These are phyloP conservation scores for Leptomonas seymouri DNA, from an alignment of 208 protist genomes.

Conservation along the genomic window DNA sequence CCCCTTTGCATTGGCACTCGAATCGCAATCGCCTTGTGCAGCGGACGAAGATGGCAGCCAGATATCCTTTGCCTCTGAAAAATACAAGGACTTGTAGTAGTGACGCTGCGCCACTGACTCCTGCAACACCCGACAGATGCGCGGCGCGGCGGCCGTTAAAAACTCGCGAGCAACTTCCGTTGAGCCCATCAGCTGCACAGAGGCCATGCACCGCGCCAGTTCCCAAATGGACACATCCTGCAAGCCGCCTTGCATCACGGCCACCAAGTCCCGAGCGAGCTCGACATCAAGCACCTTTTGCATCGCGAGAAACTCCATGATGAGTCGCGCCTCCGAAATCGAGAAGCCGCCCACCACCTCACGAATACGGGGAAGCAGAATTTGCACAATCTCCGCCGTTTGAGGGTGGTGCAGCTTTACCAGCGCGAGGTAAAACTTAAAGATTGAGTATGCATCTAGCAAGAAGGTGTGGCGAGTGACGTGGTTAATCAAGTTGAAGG, in stretches of 20 bases:
- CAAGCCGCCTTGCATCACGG: conserved; percentile 37
- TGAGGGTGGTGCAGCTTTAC: conserved; percentile 58
- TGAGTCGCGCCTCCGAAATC: conserved; percentile 39
- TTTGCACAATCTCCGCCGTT: conserved; percentile 49
- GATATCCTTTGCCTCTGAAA: background rate
- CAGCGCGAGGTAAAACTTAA: conserved; percentile 43
- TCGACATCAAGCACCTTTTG: conserved; percentile 35
- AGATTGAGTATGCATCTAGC: conserved; percentile 62
- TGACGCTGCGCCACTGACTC: conserved; percentile 28
- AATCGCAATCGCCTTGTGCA: background rate
- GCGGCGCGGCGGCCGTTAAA: conserved; percentile 35
- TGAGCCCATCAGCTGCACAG: conserved; percentile 24
- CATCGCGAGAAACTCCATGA: conserved; percentile 45
- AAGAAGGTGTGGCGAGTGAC: conserved; percentile 73
- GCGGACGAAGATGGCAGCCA: background rate
- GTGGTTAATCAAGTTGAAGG: conserved; percentile 80
- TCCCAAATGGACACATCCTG: conserved; percentile 34
- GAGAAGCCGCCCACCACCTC: conserved; percentile 61
- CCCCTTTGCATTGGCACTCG: background rate
- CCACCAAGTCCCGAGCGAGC: conserved; percentile 30
- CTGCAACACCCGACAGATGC: conserved; percentile 40
- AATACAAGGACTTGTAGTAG: conserved; percentile 15
- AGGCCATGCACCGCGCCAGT: conserved; percentile 24
- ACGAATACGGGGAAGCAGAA: conserved; percentile 61
- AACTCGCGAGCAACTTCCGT: conserved; percentile 28